Conservation (phyloP, 805 yeast genomes). For the Priceomyces haplophilus region DNA sequence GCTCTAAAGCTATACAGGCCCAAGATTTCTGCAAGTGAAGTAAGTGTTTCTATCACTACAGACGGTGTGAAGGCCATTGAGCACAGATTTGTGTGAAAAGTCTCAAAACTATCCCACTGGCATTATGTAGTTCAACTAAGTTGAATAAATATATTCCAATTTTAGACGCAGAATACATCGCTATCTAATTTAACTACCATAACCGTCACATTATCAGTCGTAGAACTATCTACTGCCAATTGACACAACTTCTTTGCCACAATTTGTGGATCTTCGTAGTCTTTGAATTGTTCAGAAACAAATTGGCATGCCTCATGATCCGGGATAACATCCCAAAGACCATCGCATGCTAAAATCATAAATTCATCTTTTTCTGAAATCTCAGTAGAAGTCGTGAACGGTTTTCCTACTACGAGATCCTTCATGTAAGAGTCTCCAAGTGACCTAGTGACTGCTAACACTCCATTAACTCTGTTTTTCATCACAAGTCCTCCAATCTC, state of each 20-base stretch:
- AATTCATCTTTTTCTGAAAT: slow-evolving; percentile 67
- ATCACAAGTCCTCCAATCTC: slow-evolving; percentile 82
- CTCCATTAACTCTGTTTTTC: slow-evolving; percentile 92
- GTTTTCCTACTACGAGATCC: slow-evolving; percentile 81
- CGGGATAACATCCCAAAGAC: slow-evolving; percentile 90
- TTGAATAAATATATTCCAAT: too few relatives aligned
- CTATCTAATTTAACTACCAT: slow-evolving; percentile 72
- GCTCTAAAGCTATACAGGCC: slow-evolving; percentile 49
- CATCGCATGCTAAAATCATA: slow-evolving; percentile 91
- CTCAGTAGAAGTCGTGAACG: slow-evolving; percentile 87
- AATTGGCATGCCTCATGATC: slow-evolving; percentile 82
- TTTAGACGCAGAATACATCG: slow-evolving; percentile 31
- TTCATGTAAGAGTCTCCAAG: slow-evolving; percentile 93
- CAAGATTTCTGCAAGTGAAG: slow-evolving; percentile 17
- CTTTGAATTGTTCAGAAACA: slow-evolving; percentile 46
- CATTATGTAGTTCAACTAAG: too few relatives aligned
- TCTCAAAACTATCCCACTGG: too few relatives aligned
- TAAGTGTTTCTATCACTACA: slow-evolving; percentile 7
- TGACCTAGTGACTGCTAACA: slow-evolving; percentile 90
- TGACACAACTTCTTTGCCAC: slow-evolving; percentile 69
- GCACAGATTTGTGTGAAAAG: background rate
- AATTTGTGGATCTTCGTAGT: slow-evolving; percentile 46
- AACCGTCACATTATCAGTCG: slow-evolving; percentile 90
- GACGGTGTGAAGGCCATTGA: slow-evolving; percentile 9
- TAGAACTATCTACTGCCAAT: slow-evolving; percentile 70